phyloP scores from a whole-genome alignment of 2,329 filamentous ascomycete genomes.

The Thielaviopsis ethacetica region DNA sequence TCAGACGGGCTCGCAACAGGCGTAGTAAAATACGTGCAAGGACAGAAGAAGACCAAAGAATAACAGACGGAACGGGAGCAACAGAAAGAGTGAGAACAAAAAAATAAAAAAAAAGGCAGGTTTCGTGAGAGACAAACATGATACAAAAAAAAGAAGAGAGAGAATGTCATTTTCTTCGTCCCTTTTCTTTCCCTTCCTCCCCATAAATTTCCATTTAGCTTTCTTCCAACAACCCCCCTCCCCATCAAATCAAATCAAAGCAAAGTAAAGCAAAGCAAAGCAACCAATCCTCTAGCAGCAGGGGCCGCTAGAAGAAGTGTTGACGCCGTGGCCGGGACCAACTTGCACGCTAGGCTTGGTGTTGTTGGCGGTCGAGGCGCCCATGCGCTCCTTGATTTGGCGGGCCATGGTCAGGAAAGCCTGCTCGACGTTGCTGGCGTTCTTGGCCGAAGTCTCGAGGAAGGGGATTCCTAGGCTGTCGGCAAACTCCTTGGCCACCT shows the following conservation, averaged over 20 bases:
- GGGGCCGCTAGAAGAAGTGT: slow-evolving; percentile 66
- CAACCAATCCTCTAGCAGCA: slow-evolving; percentile 56
- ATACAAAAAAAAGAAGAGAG: neutral
- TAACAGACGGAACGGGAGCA: slow-evolving; percentile 11
- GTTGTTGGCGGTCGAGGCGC: slow-evolving; percentile 86
- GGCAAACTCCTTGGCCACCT: slow-evolving; percentile 98
- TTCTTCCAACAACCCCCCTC: neutral
- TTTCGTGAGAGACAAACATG: slow-evolving; percentile 1
- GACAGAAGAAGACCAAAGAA: neutral
- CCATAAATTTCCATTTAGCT: neutral
- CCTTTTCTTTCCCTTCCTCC: neutral
- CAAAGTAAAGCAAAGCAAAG: neutral
- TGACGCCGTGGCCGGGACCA: slow-evolving; percentile 83
- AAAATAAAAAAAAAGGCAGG: neutral
- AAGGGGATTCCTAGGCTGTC: slow-evolving; percentile 98
- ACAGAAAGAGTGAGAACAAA: neutral
- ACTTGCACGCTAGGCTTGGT: slow-evolving; percentile 98
- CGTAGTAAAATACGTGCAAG: too few relatives aligned
- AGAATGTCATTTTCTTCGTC: neutral
- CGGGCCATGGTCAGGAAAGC: slow-evolving; percentile 99
- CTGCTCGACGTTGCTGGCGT: slow-evolving; percentile 98
- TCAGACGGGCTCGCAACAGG: too few relatives aligned
- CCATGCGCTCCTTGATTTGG: slow-evolving; percentile 99
- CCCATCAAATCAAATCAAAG: neutral
- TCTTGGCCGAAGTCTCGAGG: slow-evolving; percentile 99